Conservation (phyloP, 768 basidiomycete species). For the Russula compacta region DNA sequence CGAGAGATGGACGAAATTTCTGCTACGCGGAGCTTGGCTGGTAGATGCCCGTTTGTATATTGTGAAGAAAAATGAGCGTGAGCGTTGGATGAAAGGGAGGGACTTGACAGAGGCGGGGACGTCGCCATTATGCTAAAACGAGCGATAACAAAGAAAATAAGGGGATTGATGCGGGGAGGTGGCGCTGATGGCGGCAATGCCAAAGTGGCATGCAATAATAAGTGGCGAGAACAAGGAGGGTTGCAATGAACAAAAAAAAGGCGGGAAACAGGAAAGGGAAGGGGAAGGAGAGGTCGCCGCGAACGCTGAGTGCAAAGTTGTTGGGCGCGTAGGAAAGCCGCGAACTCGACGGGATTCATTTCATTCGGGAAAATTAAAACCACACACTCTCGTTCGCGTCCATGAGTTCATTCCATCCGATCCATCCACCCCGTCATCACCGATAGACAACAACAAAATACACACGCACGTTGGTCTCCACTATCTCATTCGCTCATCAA, state of each 20-base stretch:
- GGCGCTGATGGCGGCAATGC: neutral
- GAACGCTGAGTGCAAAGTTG: neutral
- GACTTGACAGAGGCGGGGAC: slow-evolving; percentile 11
- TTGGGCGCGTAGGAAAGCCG: neutral
- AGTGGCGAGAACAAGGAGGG: neutral
- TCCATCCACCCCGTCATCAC: neutral
- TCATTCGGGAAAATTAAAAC: neutral
- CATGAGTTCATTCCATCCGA: too few species aligned
- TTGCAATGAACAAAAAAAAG: neutral
- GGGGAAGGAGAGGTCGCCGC: neutral
- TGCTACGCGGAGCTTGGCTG: neutral
- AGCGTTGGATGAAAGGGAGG: slow-evolving; percentile 19
- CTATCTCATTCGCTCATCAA: neutral
- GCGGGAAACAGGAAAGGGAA: too few species aligned
- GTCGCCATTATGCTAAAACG: slow-evolving; percentile 15
- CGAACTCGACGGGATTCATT: neutral
- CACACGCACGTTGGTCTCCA: neutral
- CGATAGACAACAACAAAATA: neutral
- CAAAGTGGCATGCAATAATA: slow-evolving; percentile 1
- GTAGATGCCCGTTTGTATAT: neutral
- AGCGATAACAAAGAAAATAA: neutral
- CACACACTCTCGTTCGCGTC: too few species aligned
- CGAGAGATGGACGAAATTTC: slow-evolving; percentile 1
- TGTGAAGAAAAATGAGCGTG: slow-evolving; percentile 17
- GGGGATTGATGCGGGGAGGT: neutral